Conservation (phyloP, 2,329 filamentous ascomycete species). For the Didymella glomerata region DNA sequence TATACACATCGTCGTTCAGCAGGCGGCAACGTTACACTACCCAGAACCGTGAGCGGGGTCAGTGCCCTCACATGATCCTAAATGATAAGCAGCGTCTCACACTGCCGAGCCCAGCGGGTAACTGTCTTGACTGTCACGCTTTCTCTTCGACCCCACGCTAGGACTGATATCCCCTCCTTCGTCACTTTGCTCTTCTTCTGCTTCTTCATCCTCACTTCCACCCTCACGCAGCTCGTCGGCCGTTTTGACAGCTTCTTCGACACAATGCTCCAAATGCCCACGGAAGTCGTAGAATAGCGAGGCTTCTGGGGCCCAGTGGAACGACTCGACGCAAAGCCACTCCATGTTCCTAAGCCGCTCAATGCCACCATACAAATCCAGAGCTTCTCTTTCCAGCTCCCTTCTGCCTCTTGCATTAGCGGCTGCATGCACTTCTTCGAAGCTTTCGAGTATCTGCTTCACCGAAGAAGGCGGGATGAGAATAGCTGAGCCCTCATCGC, state of each 20-base stretch:
- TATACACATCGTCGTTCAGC: too few species aligned
- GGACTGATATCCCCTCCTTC: background rate
- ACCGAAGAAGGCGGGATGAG: background rate
- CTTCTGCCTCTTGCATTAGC: slow-evolving; percentile 6
- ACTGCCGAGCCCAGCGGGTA: background rate
- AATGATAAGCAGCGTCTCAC: too few species aligned
- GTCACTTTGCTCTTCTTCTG: background rate
- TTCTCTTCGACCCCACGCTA: background rate
- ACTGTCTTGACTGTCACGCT: background rate
- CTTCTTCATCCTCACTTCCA: background rate
- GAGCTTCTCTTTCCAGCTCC: slow-evolving; percentile 8
- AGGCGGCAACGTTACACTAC: too few species aligned
- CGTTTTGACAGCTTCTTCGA: background rate
- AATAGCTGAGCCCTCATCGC: background rate
- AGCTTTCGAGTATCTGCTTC: background rate
- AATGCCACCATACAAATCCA: slow-evolving; percentile 17
- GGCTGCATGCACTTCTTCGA: slow-evolving; percentile 12
- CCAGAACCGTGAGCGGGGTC: too few species aligned
- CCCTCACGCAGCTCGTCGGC: background rate
- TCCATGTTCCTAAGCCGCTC: slow-evolving; percentile 9
- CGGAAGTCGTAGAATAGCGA: background rate
- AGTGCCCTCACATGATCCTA: too few species aligned
- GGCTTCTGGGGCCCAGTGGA: slow-evolving; percentile 5
- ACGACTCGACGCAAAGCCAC: slow-evolving; percentile 17
- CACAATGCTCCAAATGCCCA: background rate